These are phyloP conservation scores for Sporothrix luriei DNA, from an alignment of 2,329 filamentous ascomycete genomes.

Conservation along the genomic window DNA sequence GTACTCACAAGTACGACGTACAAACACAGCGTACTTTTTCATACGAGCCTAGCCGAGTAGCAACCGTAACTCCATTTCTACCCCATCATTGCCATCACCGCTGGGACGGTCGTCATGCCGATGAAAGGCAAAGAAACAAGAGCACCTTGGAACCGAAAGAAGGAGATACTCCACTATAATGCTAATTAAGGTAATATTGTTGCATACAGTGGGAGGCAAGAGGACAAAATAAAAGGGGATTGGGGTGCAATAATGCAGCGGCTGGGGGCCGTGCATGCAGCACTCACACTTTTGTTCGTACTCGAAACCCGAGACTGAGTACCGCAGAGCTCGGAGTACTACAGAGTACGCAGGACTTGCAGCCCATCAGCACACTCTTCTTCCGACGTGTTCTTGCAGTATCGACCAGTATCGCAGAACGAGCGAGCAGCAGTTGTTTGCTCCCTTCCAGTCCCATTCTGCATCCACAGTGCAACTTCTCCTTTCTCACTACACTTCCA, in stretches of 20 bases:
- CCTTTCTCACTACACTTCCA: background rate
- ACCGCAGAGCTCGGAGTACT: background rate
- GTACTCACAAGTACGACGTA: slow-evolving; percentile 5
- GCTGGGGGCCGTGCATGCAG: slow-evolving; percentile 25
- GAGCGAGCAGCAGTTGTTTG: background rate
- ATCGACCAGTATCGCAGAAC: background rate
- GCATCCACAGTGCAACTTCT: background rate
- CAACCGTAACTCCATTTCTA: background rate
- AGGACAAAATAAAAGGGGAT: slow-evolving; percentile 5
- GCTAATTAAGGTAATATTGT: slow-evolving; percentile 38
- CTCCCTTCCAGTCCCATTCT: background rate
- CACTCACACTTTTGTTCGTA: background rate
- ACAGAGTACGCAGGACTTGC: background rate
- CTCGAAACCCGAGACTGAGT: background rate
- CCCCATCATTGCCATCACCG: background rate
- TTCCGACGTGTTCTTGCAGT: slow-evolving; percentile 3
- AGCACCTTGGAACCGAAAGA: background rate
- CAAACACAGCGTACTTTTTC: too few species aligned
- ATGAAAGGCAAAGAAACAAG: background rate
- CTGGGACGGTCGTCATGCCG: background rate
- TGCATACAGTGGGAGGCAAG: slow-evolving; percentile 21
- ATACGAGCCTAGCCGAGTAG: background rate
- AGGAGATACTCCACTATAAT: slow-evolving; percentile 26
- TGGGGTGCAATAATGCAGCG: slow-evolving; percentile 12
- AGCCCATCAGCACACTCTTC: background rate